Conservation (phyloP, 108 stramenopile species). For the Conticribra guillardii region DNA sequence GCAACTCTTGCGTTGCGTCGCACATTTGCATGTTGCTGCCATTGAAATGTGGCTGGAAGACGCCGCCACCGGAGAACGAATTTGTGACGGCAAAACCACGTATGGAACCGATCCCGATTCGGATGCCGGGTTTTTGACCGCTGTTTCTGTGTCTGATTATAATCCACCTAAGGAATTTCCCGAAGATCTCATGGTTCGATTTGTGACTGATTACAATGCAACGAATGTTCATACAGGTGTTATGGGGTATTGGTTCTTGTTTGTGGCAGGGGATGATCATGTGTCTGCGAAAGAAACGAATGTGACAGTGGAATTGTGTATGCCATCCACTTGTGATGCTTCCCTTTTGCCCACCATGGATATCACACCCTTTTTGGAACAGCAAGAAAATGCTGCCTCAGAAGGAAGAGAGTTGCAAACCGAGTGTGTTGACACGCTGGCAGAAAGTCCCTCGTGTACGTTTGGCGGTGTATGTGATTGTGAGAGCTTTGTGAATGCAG, state of each 20-base stretch:
- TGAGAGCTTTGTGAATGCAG: constrained; percentile 11
- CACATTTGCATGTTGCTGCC: constrained; percentile 23
- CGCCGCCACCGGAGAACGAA: constrained; percentile 14
- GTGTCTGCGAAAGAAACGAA: background rate
- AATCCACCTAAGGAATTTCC: constrained; percentile 14
- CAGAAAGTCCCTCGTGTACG: constrained; percentile 8
- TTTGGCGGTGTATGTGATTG: constrained; percentile 17
- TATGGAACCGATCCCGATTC: constrained; percentile 18
- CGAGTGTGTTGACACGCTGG: constrained; percentile 9
- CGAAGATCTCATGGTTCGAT: constrained; percentile 14
- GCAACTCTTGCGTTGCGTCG: constrained; percentile 11
- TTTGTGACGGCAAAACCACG: constrained; percentile 7
- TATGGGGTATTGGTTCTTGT: constrained; percentile 21
- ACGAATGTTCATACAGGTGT: constrained; percentile 27
- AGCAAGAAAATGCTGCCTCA: too few relatives aligned
- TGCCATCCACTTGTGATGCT: constrained; percentile 8
- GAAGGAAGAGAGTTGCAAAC: too few relatives aligned
- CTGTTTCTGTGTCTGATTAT: constrained; percentile 6
- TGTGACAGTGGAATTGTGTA: constrained; percentile 16
- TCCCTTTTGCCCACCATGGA: background rate
- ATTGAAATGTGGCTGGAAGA: constrained; percentile 26
- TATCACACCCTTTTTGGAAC: too few relatives aligned
- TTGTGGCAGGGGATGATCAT: constrained; percentile 9
- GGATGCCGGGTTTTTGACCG: constrained; percentile 17
- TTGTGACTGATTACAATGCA: constrained; percentile 29